Evolutionary conservation across 139 green algal genomes (phyloP).

Genomic region (Haematococcus lacustris): DNA sequence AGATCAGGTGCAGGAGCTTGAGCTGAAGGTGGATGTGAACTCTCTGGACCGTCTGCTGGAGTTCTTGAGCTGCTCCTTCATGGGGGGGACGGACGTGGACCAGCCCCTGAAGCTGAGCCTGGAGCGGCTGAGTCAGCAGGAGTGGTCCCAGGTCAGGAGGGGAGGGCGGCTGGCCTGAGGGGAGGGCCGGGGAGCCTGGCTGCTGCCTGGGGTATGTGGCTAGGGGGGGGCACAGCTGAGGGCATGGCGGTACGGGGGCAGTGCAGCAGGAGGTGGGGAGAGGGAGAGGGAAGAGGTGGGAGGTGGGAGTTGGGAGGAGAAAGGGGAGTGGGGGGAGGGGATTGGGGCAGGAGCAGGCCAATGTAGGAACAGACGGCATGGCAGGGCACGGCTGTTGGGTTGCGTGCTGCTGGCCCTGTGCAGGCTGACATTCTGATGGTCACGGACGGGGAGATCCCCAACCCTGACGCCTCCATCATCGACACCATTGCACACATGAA

Average conservation of each 20-base stretch:
- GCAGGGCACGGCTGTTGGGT: neutral
- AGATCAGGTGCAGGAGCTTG: constrained; percentile 77
- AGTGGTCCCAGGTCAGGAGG: constrained; percentile 62
- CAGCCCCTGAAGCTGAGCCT: constrained; percentile 68
- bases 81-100: constrained; percentile 66
- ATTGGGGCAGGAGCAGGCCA: no score
- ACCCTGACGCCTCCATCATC: constrained; percentile 43
- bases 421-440: constrained; percentile 91
- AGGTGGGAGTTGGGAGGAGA: no score
- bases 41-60: constrained; percentile 62
- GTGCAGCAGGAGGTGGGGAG: neutral
- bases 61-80: constrained; percentile 71
- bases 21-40: constrained; percentile 51
- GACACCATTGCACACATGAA: constrained; percentile 25
- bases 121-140: constrained; percentile 51
- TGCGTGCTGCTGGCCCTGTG: no score
- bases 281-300: neutral
- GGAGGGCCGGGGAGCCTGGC: no score
- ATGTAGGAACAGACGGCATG: neutral
- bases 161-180: no score
- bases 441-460: constrained; percentile 83
- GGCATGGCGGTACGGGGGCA: no score
- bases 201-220: neutral
- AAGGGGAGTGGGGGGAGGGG: no score
- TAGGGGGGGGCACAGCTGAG: neutral